A percentile compares a stretch with the other conserved stretches of the same genome.
phyloP scores from a whole-genome alignment of 306 rosid species.

The Parietaria judaica region DNA sequence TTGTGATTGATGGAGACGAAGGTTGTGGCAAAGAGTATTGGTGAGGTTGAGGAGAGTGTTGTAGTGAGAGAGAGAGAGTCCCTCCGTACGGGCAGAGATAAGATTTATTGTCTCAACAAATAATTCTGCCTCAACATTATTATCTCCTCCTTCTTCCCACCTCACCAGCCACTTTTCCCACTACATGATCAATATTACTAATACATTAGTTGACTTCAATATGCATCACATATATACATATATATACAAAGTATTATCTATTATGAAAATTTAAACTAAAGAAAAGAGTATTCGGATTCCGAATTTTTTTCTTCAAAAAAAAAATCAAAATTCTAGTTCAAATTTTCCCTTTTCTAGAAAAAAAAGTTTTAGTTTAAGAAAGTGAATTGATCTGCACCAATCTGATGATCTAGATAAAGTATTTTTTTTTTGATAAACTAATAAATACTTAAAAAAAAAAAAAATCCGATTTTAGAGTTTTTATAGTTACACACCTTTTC shows the following conservation, averaged over 20 bases:
- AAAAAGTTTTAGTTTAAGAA: too few species aligned
- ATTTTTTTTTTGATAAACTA: too few species aligned
- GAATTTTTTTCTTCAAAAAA: too few species aligned
- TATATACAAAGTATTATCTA: background rate
- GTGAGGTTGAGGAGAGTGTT: slow-evolving; percentile 42
- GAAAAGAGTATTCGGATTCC: too few species aligned
- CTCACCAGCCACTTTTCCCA: slow-evolving; percentile 75
- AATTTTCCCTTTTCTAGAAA: background rate
- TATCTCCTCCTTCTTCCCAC: slow-evolving; percentile 61
- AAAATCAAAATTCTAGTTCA: background rate
- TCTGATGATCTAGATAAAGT: too few species aligned
- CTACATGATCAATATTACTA: slow-evolving; percentile 17
- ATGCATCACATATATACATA: too few species aligned
- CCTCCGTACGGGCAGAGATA: slow-evolving; percentile 41
- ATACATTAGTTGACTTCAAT: too few species aligned
- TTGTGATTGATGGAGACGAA: slow-evolving; percentile 34
- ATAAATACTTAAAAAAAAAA: too few species aligned
- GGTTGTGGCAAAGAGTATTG: slow-evolving; percentile 42
- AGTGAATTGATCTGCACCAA: too few species aligned
- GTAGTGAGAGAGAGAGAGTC: slow-evolving; percentile 33
- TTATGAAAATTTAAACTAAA: background rate
- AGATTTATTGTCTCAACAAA: slow-evolving; percentile 59
- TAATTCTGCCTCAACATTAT: slow-evolving; percentile 57
- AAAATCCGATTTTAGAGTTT: too few species aligned
- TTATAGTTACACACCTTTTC: too few species aligned